Evolutionary conservation across 495 filamentous ascomycete genomes (phyloP).

Genomic region (Xylaria cubensis): DNA sequence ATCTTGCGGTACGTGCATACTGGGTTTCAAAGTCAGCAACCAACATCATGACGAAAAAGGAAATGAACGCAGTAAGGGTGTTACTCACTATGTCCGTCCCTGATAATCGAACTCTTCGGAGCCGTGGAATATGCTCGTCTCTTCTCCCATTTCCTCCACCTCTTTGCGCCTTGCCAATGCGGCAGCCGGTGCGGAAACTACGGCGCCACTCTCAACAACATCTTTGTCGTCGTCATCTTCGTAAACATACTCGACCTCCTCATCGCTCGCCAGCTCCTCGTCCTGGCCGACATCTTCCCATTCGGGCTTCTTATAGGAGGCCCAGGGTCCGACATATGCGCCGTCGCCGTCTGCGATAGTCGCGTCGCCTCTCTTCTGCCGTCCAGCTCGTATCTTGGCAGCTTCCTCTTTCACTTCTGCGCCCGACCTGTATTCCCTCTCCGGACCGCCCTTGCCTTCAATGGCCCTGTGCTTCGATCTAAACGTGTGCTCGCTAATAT

Average conservation of each 20-base stretch:
- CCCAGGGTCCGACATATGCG: constrained; percentile 94
- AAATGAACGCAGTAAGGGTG: not conserved
- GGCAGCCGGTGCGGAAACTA: constrained; percentile 60
- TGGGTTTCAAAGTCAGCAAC: constrained; percentile 12
- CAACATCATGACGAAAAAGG: not conserved
- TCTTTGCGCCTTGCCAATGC: constrained; percentile 63
- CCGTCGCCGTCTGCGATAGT: constrained; percentile 83
- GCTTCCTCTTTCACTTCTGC: constrained; percentile 68
- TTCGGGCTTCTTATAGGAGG: constrained; percentile 70
- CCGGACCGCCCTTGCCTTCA: constrained; percentile 58
- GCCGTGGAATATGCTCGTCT: constrained; percentile 90
- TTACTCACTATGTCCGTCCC: constrained; percentile 73
- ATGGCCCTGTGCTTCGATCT: constrained; percentile 79
- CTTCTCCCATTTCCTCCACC: constrained; percentile 65
- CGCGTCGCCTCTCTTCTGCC: constrained; percentile 84
- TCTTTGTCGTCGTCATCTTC: constrained; percentile 57
- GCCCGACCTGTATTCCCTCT: constrained; percentile 48
- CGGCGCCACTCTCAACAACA: constrained; percentile 59
- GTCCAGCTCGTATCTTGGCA: constrained; percentile 67
- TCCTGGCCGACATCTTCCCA: constrained; percentile 66
- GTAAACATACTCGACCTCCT: constrained; percentile 78
- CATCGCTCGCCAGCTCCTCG: constrained; percentile 74
- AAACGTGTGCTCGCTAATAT: constrained; percentile 89
- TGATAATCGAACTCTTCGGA: constrained; percentile 85
- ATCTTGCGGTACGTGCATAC: constrained; percentile 94